These are phyloP conservation scores for Venustampulla echinocandica DNA, from an alignment of 495 filamentous ascomycete genomes.

Conservation along the genomic window DNA sequence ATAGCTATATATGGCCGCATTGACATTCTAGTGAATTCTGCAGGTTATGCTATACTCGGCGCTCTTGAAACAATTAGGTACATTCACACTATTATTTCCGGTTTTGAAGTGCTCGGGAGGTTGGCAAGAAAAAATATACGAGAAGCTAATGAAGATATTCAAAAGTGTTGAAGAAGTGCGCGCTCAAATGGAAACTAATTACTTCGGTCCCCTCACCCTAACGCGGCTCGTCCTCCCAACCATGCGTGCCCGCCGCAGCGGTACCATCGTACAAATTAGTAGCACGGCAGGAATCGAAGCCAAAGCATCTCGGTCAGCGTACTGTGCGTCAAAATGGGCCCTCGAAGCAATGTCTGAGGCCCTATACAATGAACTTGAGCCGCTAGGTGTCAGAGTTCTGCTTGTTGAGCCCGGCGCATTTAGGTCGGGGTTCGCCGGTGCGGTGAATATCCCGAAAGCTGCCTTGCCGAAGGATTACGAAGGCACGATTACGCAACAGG, in stretches of 20 bases:
- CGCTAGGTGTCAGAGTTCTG: conserved; percentile 37
- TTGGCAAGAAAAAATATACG: conserved; percentile 25
- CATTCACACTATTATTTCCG: conserved; percentile 24
- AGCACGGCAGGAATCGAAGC: conserved; percentile 37
- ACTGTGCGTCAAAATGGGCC: conserved; percentile 46
- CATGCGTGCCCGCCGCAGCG: conserved; percentile 33
- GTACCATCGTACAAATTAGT: conserved; percentile 35
- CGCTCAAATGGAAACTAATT: conserved; percentile 36
- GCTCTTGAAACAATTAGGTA: conserved; percentile 40
- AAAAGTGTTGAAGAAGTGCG: conserved; percentile 29
- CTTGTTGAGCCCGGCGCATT: conserved; percentile 45
- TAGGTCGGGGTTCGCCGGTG: conserved; percentile 32
- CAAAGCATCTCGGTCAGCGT: conserved; percentile 35
- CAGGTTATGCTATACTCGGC: conserved; percentile 39
- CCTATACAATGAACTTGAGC: conserved; percentile 37
- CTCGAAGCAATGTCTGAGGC: conserved; percentile 38
- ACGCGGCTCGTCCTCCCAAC: conserved; percentile 37
- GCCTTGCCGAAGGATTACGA: conserved; percentile 19
- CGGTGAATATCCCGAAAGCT: conserved; percentile 8
- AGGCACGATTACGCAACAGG: conserved; percentile 13
- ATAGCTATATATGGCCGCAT: conserved; percentile 38
- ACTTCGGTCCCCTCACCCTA: conserved; percentile 42
- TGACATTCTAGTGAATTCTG: conserved; percentile 48
- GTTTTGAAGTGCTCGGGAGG: conserved; percentile 39
- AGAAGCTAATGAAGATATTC: background rate